Base-by-base conservation (phyloP, 2,329 filamentous ascomycete genomes). In the Neonectria coccinea region DNA sequence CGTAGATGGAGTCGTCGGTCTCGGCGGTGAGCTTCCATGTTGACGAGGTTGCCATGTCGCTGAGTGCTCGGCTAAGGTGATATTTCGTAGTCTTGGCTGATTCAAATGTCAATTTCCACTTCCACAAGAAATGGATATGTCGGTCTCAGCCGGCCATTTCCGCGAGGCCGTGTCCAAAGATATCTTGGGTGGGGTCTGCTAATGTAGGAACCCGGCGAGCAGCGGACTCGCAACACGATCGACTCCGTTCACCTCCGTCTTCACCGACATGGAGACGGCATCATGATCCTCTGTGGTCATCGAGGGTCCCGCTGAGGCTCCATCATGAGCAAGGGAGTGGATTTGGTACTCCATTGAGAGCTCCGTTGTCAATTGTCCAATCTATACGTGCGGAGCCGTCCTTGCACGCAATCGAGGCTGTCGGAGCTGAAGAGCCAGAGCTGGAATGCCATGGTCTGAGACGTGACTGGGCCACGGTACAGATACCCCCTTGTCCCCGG, bases 231-330 rank as follows among this genome's bases (percentile, higher is more conserved):
- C 7, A 55, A 56, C 25, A 27, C 41, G 41, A 22, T 47, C 39
- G 50, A 41, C 42, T 53, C 62, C 36, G 41, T 56, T 72, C 59
- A 67, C 68, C 59, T 67, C 65, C 54, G 54, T 45, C 16, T 20
- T 47, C 27, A 62, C 44, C 45, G 53, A 56, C 51, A 41, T 27
- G 2, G 31, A 14, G 22, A 8, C 7, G 14, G 25, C 11, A 42
- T 11, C 4, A 5, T 3, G 20, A 12, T 39, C 36, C 22, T 57
- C 27, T 33, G 33, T 25, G 10, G 42, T 31, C 20, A 18, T 29
- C 22, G n/a, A 48, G 31, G 31, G 14, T 7, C 18, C 44, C 52
- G n/a, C 56, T 29, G 27, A 36, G 36, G 25, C 33, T 56, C 53
- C 31, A 60, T 36, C n/a, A 41, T 18, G 39, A 41, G 16, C 16